Percentiles rank a stretch among this genome's conserved stretches.
Evolutionary conservation across 352 stramenopile species (phyloP).

Genomic region (Globisporangium cederbergense): DNA sequence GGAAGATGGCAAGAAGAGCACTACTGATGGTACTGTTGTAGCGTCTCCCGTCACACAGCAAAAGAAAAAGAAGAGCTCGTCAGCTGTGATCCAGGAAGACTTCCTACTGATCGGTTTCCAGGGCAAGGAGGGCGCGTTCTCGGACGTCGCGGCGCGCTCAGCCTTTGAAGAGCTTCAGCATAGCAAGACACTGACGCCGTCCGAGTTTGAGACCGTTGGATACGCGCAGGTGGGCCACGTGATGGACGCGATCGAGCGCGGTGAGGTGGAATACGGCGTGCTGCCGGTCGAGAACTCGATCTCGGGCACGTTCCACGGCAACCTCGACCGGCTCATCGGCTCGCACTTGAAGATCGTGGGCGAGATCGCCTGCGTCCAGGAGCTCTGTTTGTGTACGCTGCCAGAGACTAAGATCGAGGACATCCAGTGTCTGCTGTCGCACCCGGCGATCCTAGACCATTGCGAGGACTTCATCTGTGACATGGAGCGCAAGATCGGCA

Average conservation of each 20-base stretch:
- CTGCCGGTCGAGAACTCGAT: conserved; percentile 72
- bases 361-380: conserved; percentile 63
- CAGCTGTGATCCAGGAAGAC: conserved; percentile 22
- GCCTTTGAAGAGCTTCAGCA: conserved; percentile 60
- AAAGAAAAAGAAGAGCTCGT: conserved; percentile 10
- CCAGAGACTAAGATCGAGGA: conserved; percentile 35
- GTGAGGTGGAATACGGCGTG: conserved; percentile 56
- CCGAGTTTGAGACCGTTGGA: conserved; percentile 57
- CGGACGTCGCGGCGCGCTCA: conserved; percentile 48
- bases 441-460: conserved; percentile 61
- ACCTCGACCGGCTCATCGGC: conserved; percentile 57
- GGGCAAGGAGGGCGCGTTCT: conserved; percentile 71
- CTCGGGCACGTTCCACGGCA: conserved; percentile 72
- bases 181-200: conserved; percentile 34
- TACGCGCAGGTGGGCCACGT: conserved; percentile 55
- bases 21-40: neutral
- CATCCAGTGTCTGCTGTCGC: conserved; percentile 54
- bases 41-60: neutral
- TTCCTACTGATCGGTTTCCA: conserved; percentile 69
- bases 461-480: conserved; percentile 65
- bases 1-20: neutral
- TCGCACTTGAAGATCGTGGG: conserved; percentile 70
- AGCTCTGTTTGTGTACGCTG: conserved; percentile 58
- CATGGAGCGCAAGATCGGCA: conserved; percentile 47
- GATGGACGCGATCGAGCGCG: conserved; percentile 53